Evolutionary conservation across 495 filamentous ascomycete species (phyloP).

Genomic region (Penicillium steckii): DNA sequence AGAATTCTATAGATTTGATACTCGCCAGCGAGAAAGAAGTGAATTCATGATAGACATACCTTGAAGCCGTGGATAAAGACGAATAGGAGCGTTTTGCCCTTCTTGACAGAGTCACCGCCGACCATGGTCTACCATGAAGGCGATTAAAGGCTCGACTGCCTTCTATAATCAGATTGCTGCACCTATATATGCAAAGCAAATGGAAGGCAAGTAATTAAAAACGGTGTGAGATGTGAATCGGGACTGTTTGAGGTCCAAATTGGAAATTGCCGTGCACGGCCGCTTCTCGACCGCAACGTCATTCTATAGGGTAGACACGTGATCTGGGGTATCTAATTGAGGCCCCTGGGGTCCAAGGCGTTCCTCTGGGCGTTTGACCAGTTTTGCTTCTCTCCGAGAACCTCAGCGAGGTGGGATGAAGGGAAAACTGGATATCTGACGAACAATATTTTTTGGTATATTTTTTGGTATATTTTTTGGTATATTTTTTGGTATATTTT

Average conservation of each 20-base stretch:
- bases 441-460: too few species aligned
- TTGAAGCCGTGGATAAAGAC: slow-evolving; percentile 99
- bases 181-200: not conserved
- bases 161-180: not conserved
- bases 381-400: too few species aligned
- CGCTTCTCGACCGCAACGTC: not conserved
- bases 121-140: slow-evolving; percentile 1
- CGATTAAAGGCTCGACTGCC: not conserved
- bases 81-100: slow-evolving; percentile 87
- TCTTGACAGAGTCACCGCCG: slow-evolving; percentile 28
- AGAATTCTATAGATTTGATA: too few species aligned
- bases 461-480: too few species aligned
- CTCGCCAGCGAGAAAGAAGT: too few species aligned
- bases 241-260: too few species aligned
- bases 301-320: not conserved
- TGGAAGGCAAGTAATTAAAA: not conserved
- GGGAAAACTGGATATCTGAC: too few species aligned
- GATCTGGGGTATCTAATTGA: not conserved
- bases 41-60: slow-evolving; percentile 49
- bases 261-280: not conserved
- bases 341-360: too few species aligned
- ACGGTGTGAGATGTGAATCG: not conserved
- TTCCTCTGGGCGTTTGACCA: too few species aligned
- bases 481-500: too few species aligned
- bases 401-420: too few species aligned